Base-by-base conservation (phyloP, 495 filamentous ascomycete genomes). In the Penicillium lagena region DNA sequence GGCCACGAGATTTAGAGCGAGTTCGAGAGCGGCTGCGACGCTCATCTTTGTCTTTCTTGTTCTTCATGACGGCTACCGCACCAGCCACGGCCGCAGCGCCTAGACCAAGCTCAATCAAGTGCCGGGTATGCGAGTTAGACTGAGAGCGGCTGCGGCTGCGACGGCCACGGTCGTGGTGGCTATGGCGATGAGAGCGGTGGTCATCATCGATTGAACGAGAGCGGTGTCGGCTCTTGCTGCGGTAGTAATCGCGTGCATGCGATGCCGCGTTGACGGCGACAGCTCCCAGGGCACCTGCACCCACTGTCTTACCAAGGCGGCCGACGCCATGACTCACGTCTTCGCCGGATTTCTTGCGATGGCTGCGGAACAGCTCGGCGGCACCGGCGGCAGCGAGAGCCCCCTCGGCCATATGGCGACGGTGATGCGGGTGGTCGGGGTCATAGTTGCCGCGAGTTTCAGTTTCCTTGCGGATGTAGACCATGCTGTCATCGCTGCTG, bases 401-500 rank as follows among this genome's bases (percentile, higher is more conserved):
- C 31, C 90, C 90, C 67, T 91, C 89, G 17, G 86, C 88, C n/a
- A 95, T 60, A 61, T 94, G 87, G 29, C 85, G 85, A 54, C 79
- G 85, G 59, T 89, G 82, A 48, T 78, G 67, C 12, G 76, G 76
- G 53, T 75, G 77, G 1, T 77, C 71, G 41, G 77, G 80, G 46
- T 61, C 52, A 27, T 81, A 80, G 33, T 77, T 64, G n/a, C n/a
- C n/a, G n/a, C n/a, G n/a, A n/a, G 4, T 6, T 6, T 62, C 66
- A 30, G 66, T 72, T 47, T 79, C 76, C 56, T 74, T 76, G 46
- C 68, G 72, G 39, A 81, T 62, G 49, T 76, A 80, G 39, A 80
- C 76, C 58, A 77, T 73, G 60, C 80, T 81, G 43, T 86, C 83
- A 50, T 86, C 81, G 42, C 80, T 85, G 59, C 75, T 77, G 55